Percentiles rank a stretch among this genome's conserved stretches.
These are phyloP conservation scores for Medicago arabica DNA, from an alignment of 306 rosid species.

Conservation along the genomic window DNA sequence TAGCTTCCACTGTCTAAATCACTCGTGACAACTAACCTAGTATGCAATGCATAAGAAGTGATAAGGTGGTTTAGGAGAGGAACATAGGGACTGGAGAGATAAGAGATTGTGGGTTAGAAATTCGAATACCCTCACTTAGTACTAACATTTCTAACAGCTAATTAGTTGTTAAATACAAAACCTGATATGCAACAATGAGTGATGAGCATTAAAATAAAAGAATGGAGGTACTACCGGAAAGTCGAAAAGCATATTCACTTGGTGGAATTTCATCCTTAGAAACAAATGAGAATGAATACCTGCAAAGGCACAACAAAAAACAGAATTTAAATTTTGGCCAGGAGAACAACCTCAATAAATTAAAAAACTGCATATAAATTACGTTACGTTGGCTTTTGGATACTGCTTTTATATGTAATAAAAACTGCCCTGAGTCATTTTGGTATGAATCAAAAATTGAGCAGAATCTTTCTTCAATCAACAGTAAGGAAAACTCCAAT, in stretches of 20 bases:
- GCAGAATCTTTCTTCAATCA: not conserved
- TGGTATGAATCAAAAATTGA: not conserved
- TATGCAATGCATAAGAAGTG: too few relatives aligned
- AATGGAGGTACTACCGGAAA: conserved; percentile 58
- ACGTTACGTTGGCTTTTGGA: not conserved
- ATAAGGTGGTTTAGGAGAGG: too few relatives aligned
- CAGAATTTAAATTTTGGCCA: conserved; percentile 31
- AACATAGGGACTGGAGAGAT: too few relatives aligned
- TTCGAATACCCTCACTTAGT: too few relatives aligned
- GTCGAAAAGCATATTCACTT: conserved; percentile 74
- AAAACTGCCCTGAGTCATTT: not conserved
- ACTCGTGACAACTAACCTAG: not conserved
- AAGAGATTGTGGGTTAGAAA: too few relatives aligned
- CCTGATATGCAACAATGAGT: not conserved
- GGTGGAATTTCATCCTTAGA: conserved; percentile 76
- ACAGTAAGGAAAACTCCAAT: not conserved
- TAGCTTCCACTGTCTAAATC: conserved; percentile 12
- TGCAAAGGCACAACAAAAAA: conserved; percentile 51
- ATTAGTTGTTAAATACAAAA: too few relatives aligned
- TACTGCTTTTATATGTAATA: not conserved
- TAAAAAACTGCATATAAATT: not conserved
- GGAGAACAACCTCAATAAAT: conserved; percentile 20
- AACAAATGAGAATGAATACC: conserved; percentile 77
- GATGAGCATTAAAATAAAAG: conserved; percentile 34
- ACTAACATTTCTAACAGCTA: too few relatives aligned